Evolutionary conservation across 2,329 filamentous ascomycete genomes (phyloP), one percentile per base, ranked within the genome.

Genomic region (Hymenoscyphus albidus): DNA sequence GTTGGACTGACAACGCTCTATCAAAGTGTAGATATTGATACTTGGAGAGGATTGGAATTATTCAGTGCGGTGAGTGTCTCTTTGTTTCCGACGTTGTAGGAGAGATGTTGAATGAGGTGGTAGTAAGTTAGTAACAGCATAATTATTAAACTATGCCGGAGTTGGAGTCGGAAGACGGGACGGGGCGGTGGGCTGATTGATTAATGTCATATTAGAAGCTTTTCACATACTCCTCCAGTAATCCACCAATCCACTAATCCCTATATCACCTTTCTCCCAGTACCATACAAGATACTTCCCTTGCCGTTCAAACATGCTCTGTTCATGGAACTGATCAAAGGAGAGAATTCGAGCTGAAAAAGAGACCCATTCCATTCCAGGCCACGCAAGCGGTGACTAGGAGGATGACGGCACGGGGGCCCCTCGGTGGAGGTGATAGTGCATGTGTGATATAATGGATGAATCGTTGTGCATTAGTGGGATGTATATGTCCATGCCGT

Each of bases 341-440:
- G 27, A 27, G 27, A 27, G 27, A 27, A 27, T 27, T 27, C 27
- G 27, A 51, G 44, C 44, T 51, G 44, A 51, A 22, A 51, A 51
- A 0, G 40, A 13, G 42, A n/a, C 13, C 42, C n/a, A n/a, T 48
- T 48, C 3, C 27, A 3, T 27, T 55, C 61, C 61, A 16, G 35
- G 54, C 61, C 61, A 56, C 61, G 61, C 61, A 62, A 58, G 48
- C 27, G 27, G 22, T 39, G 39, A 38, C 38, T 59, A 40, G 9
- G n/a, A 51, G 18, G 22, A 51, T 51, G 18, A 51, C 44, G 44
- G 22, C 10, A 51, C 22, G 6, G 10, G 22, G 22, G 22, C 22
- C 22, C 22, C 22, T 22, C 22, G 22, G 18, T 12, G 44, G 44
- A 18, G 18, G n/a, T 10, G 44, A 6, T 51, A 51, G 7, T 18